Percentiles rank a stretch among this genome's conserved stretches.
Conservation (phyloP, 352 stramenopile genomes). For the Phytophthora hybrid region DNA sequence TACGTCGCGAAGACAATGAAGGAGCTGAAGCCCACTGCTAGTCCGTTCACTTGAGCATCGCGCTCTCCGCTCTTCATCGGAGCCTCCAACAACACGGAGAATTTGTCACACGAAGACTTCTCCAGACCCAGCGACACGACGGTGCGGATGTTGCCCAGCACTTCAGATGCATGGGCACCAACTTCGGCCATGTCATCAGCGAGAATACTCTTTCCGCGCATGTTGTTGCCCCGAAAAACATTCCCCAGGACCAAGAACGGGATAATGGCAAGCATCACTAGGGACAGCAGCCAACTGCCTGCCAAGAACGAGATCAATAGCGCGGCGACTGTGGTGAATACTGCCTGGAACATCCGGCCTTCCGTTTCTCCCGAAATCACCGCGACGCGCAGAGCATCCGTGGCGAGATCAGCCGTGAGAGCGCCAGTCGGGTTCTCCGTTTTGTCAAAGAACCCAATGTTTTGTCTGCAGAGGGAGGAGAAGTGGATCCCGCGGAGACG, state of each 20-base stretch:
- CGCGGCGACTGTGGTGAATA: conserved; percentile 54
- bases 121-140: conserved; percentile 52
- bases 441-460: conserved; percentile 57
- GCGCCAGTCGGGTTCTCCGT: conserved; percentile 44
- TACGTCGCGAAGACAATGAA: conserved; percentile 53
- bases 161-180: conserved; percentile 47
- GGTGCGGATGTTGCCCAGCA: conserved; percentile 55
- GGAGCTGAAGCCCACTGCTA: conserved; percentile 77
- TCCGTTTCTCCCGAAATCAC: conserved; percentile 56
- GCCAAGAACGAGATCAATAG: conserved; percentile 62
- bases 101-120: conserved; percentile 20
- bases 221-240: conserved; percentile 35
- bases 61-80: conserved; percentile 21
- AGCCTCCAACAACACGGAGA: conserved; percentile 20
- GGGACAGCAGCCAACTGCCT: conserved; percentile 64
- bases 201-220: conserved; percentile 24
- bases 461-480: conserved; percentile 51
- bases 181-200: conserved; percentile 35
- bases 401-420: conserved; percentile 56
- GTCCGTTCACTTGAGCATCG: conserved; percentile 47
- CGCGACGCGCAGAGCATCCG: conserved; percentile 56
- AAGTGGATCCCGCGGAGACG: conserved; percentile 63
- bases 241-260: conserved; percentile 59
- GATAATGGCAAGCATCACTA: conserved; percentile 68
- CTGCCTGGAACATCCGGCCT: conserved; percentile 52